These are phyloP conservation scores for Leccinum longicurvipes DNA, from an alignment of 768 basidiomycete genomes.

Conservation along the genomic window DNA sequence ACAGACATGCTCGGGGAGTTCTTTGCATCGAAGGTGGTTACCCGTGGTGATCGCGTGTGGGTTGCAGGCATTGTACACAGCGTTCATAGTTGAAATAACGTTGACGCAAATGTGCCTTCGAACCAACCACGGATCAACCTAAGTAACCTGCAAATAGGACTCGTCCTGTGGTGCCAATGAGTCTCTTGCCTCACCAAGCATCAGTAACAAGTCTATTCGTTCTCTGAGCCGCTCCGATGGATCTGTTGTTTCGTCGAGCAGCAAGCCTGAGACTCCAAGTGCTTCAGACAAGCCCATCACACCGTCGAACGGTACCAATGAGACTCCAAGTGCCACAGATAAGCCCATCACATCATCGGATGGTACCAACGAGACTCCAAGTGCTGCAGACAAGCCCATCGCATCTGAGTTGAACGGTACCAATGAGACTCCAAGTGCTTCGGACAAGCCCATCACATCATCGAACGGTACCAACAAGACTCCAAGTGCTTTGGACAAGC, in stretches of 20 bases:
- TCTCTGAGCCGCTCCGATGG: background rate
- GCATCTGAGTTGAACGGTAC: no score
- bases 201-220: background rate
- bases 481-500: background rate
- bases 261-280: background rate
- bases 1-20: constrained; percentile 56
- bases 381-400: background rate
- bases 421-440: background rate
- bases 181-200: background rate
- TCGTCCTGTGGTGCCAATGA: background rate
- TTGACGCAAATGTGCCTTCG: background rate
- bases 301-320: background rate
- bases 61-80: constrained; percentile 51
- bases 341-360: background rate
- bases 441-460: background rate
- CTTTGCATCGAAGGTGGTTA: constrained; percentile 52
- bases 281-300: background rate
- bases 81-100: constrained; percentile 15
- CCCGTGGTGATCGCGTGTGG: constrained; percentile 58
- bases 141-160: background rate
- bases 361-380: background rate
- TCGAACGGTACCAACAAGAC: no score
- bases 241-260: background rate
- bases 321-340: background rate
- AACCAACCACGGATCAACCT: background rate